phyloP scores from a whole-genome alignment of 2,329 filamentous ascomycete genomes.

The Shiraia bambusicola region DNA sequence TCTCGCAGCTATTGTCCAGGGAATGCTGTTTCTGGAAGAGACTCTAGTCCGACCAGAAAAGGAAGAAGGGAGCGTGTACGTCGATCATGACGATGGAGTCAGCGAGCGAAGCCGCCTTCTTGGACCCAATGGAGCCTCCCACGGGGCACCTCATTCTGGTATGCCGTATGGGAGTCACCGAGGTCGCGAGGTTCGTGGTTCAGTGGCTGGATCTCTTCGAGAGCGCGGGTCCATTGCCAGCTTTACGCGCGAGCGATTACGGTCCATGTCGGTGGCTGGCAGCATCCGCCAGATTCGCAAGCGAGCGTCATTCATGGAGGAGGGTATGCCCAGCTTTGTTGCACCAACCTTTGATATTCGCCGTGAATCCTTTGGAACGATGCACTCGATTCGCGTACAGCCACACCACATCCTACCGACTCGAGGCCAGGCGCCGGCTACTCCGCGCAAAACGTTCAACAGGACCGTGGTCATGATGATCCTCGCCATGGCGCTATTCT shows the following conservation, averaged over 20 bases:
- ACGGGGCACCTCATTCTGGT: constrained; percentile 42
- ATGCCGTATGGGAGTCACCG: constrained; percentile 45
- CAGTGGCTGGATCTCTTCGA: constrained; percentile 27
- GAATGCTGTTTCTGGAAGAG: constrained; percentile 79
- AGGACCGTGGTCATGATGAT: constrained; percentile 73
- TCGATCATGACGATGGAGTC: constrained; percentile 69
- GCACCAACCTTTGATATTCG: constrained; percentile 40
- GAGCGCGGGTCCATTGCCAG: constrained; percentile 28
- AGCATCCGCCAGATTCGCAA: constrained; percentile 39
- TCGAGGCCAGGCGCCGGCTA: constrained; percentile 13
- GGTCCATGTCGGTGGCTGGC: constrained; percentile 34
- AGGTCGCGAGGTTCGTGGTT: constrained; percentile 36
- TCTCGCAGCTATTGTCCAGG: constrained; percentile 74
- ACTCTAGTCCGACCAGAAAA: constrained; percentile 51
- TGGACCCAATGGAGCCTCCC: constrained; percentile 28
- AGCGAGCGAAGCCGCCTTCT: constrained; percentile 66
- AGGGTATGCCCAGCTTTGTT: constrained; percentile 37
- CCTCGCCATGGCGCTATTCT: constrained; percentile 81
- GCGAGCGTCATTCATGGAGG: constrained; percentile 41
- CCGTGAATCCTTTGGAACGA: constrained; percentile 40
- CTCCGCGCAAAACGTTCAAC: constrained; percentile 53
- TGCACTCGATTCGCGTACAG: constrained; percentile 39
- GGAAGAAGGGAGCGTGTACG: constrained; percentile 37
- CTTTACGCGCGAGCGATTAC: constrained; percentile 26
- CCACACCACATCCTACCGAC: constrained; percentile 28